These are phyloP conservation scores for Silene uniflora DNA, from an alignment of 148 eudicot species.

Conservation along the genomic window DNA sequence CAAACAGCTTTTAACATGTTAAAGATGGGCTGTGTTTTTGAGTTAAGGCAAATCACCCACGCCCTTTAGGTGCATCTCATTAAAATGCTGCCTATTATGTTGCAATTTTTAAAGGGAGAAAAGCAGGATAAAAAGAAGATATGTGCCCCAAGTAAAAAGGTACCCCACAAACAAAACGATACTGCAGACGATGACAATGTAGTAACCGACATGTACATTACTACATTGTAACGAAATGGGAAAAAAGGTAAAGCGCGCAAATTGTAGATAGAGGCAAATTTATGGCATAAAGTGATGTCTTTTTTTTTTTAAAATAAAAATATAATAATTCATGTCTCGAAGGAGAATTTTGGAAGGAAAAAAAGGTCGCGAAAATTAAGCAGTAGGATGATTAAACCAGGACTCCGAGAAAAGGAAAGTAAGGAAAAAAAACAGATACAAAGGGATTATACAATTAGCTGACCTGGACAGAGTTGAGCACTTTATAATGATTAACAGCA, in stretches of 20 bases:
- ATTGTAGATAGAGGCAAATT: neutral
- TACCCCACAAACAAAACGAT: neutral
- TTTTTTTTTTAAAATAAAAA: no score
- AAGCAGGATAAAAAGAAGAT: neutral
- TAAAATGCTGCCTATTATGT: neutral
- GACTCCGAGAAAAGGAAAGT: no score
- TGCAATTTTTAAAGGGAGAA: neutral
- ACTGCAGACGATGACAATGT: neutral
- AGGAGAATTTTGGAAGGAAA: neutral
- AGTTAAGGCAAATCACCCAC: no score
- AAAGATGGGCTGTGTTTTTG: no score
- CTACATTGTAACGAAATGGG: no score
- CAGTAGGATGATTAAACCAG: neutral
- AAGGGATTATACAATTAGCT: neutral
- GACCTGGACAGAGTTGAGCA: conserved; percentile 86
- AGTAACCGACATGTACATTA: neutral
- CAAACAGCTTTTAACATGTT: no score
- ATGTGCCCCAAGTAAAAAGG: neutral
- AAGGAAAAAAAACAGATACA: neutral
- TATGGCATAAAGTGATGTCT: neutral
- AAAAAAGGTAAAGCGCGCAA: neutral
- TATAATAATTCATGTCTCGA: neutral
- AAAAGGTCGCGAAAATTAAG: neutral
- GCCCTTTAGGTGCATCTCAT: no score
- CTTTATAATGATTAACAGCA: conserved; percentile 89